Evolutionary conservation across 2,329 filamentous ascomycete species (phyloP).

Genomic region (Chrysoporthe cubensis): DNA sequence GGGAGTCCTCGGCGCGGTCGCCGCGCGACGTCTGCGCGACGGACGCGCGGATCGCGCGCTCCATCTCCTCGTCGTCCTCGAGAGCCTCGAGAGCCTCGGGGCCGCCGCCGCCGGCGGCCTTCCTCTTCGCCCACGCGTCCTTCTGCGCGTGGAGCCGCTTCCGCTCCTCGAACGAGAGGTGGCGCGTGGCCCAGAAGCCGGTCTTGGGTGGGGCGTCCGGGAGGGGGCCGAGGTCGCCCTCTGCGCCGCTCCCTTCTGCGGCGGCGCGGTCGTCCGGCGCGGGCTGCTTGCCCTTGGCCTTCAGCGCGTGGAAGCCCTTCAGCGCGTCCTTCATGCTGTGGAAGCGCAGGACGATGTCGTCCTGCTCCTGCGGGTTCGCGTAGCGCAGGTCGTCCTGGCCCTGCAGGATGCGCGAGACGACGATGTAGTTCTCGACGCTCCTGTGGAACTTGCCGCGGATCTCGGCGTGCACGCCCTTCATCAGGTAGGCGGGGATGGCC

Average conservation of each 20-base stretch:
- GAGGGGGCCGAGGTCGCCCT: not conserved
- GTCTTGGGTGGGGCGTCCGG: conserved; percentile 39
- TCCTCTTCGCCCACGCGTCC: conserved; percentile 46
- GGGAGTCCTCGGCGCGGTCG: conserved; percentile 68
- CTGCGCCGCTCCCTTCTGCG: conserved; percentile 20
- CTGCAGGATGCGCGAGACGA: conserved; percentile 75
- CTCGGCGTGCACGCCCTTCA: conserved; percentile 82
- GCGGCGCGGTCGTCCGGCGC: conserved; percentile 35
- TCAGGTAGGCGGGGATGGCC: conserved; percentile 77
- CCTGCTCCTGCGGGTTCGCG: conserved; percentile 61
- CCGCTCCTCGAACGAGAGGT: conserved; percentile 54
- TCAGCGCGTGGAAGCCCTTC: conserved; percentile 60
- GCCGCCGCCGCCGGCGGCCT: conserved; percentile 30
- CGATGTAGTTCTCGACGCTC: conserved; percentile 78
- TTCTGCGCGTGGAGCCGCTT: conserved; percentile 55
- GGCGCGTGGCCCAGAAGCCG: conserved; percentile 54
- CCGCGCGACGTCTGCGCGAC: conserved; percentile 73
- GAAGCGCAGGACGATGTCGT: conserved; percentile 69
- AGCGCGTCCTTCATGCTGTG: conserved; percentile 62
- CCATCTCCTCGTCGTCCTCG: conserved; percentile 63
- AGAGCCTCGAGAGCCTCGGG: conserved; percentile 27
- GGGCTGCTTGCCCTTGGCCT: conserved; percentile 49
- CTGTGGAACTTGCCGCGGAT: conserved; percentile 71
- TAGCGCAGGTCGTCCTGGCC: conserved; percentile 68
- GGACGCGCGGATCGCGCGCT: conserved; percentile 71